A percentile compares a stretch with the other conserved stretches of the same genome.
These are phyloP conservation scores for Cercophora samala DNA, from an alignment of 495 filamentous ascomycete species.

Conservation along the genomic window DNA sequence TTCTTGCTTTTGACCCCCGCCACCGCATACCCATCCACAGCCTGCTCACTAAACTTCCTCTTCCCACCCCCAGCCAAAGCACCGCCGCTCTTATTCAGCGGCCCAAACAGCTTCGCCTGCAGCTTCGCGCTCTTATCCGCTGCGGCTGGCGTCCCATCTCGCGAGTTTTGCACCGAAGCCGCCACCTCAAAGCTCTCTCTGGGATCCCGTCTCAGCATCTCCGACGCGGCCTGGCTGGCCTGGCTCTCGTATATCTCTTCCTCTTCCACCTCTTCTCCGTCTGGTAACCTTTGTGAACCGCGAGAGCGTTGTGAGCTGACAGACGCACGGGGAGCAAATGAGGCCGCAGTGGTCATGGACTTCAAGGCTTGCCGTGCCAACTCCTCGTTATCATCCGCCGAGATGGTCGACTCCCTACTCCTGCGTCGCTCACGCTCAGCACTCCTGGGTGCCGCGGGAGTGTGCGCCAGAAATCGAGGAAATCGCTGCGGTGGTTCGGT, in stretches of 20 bases:
- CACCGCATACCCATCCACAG: slow-evolving; percentile 31
- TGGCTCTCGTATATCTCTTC: slow-evolving; percentile 48
- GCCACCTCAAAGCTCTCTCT: slow-evolving; percentile 50
- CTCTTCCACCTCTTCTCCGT: slow-evolving; percentile 34
- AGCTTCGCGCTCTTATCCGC: slow-evolving; percentile 47
- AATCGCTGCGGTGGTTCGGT: slow-evolving; percentile 48
- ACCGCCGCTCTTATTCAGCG: slow-evolving; percentile 57
- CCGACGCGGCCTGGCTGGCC: slow-evolving; percentile 52
- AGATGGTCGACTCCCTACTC: slow-evolving; percentile 86
- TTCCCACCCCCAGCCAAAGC: slow-evolving; percentile 43
- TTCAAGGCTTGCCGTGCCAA: slow-evolving; percentile 55
- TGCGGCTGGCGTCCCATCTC: slow-evolving; percentile 42
- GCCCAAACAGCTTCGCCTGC: slow-evolving; percentile 67
- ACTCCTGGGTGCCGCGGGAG: slow-evolving; percentile 24
- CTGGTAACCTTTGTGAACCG: slow-evolving; percentile 20
- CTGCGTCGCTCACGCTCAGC: slow-evolving; percentile 41
- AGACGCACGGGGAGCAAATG: slow-evolving; percentile 41
- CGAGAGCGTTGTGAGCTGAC: slow-evolving; percentile 26
- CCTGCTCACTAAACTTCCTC: slow-evolving; percentile 53
- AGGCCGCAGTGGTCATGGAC: slow-evolving; percentile 52
- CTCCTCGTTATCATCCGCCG: slow-evolving; percentile 70
- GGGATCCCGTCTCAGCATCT: slow-evolving; percentile 53
- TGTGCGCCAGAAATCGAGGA: slow-evolving; percentile 30
- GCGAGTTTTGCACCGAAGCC: slow-evolving; percentile 40
- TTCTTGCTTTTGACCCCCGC: slow-evolving; percentile 55